Evolutionary conservation across 768 basidiomycete genomes (phyloP).

Genomic region (Inosperma sp.): DNA sequence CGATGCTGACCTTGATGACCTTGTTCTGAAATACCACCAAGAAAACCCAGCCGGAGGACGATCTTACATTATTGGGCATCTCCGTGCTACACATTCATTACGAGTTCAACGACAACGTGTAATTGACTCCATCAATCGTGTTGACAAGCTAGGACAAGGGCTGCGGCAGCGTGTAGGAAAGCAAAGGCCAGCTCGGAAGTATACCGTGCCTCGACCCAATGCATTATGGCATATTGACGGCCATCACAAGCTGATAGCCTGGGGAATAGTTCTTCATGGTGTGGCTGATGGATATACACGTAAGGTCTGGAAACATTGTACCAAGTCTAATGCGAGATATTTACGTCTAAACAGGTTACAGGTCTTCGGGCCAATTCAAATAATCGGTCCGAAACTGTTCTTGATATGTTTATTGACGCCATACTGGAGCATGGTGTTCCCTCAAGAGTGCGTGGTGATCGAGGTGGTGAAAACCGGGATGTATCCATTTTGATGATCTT

Average conservation of each 20-base stretch:
- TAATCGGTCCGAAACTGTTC: slow-evolving; percentile 32
- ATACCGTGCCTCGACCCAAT: slow-evolving; percentile 10
- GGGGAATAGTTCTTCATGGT: slow-evolving; percentile 17
- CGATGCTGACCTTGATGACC: not conserved
- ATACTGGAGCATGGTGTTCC: slow-evolving; percentile 25
- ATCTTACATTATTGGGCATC: slow-evolving; percentile 8
- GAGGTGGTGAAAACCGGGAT: slow-evolving; percentile 30
- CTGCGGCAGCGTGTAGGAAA: not conserved
- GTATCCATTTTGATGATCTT: slow-evolving; percentile 21
- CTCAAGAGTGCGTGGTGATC: slow-evolving; percentile 28
- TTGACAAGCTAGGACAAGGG: slow-evolving; percentile 2
- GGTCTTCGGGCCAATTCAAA: slow-evolving; percentile 30
- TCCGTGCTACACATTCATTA: not conserved
- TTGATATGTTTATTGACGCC: slow-evolving; percentile 24
- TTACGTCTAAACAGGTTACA: slow-evolving; percentile 18
- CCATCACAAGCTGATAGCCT: slow-evolving; percentile 16
- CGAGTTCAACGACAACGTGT: slow-evolving; percentile 5
- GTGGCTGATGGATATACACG: slow-evolving; percentile 13
- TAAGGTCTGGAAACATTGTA: slow-evolving; percentile 5
- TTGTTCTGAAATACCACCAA: not conserved
- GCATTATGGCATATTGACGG: slow-evolving; percentile 16
- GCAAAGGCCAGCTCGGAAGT: not conserved
- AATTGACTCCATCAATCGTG: not conserved
- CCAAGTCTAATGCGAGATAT: not conserved
- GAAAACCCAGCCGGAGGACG: slow-evolving; percentile 2